Evolutionary conservation across 768 basidiomycete species (phyloP).

Genomic region (Fomitopsis serialis): DNA sequence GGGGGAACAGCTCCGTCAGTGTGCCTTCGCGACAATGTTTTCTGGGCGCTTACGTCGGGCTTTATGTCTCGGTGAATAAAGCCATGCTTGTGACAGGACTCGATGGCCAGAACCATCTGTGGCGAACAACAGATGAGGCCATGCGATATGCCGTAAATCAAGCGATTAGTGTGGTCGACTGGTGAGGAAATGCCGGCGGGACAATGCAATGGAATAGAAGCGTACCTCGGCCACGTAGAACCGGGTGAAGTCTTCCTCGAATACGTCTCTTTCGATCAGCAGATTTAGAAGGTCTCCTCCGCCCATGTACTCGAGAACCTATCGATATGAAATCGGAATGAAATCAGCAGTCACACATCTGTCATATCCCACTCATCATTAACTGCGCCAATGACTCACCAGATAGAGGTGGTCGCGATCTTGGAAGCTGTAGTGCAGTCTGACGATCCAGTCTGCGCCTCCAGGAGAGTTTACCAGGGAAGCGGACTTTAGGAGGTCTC

Average conservation of each 20-base stretch:
- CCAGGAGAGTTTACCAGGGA: slow-evolving; percentile 70
- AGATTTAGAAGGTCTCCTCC: slow-evolving; percentile 95
- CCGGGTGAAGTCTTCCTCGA: slow-evolving; percentile 85
- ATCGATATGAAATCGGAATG: slow-evolving; percentile 55
- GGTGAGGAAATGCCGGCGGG: slow-evolving; percentile 5
- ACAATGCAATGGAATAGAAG: slow-evolving; percentile 3
- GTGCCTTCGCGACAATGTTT: background rate
- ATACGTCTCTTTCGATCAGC: slow-evolving; percentile 86
- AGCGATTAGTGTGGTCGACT: slow-evolving; percentile 14
- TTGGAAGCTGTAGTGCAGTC: slow-evolving; percentile 89
- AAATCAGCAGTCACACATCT: slow-evolving; percentile 32
- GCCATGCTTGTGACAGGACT: slow-evolving; percentile 89
- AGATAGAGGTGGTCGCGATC: slow-evolving; percentile 94
- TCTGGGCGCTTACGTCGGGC: slow-evolving; percentile 63
- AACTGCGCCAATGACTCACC: slow-evolving; percentile 41
- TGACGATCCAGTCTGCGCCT: slow-evolving; percentile 90
- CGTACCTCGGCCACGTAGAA: slow-evolving; percentile 93
- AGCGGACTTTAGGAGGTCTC: slow-evolving; percentile 89
- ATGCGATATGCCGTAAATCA: background rate
- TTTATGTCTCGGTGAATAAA: slow-evolving; percentile 99
- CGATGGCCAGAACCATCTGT: slow-evolving; percentile 91
- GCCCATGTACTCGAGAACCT: slow-evolving; percentile 94
- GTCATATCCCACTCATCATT: slow-evolving; percentile 1
- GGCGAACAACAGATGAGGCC: slow-evolving; percentile 4
- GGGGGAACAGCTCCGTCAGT: background rate